Evolutionary conservation across 2,329 filamentous ascomycete genomes (phyloP).

Genomic region (Cladophialophora carrionii): DNA sequence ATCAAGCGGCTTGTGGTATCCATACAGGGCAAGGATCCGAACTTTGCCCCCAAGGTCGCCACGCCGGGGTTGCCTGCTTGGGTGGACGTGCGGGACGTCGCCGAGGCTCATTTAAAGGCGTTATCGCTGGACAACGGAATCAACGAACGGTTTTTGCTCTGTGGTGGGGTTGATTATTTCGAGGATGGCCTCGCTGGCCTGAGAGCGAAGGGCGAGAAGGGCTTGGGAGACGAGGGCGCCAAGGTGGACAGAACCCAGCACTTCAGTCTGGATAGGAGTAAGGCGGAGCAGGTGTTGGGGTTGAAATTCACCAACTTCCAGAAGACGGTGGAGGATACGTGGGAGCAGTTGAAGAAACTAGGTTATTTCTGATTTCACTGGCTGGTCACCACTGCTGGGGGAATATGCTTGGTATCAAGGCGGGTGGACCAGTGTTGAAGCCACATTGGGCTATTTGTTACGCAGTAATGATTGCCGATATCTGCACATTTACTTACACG

Average conservation of each 20-base stretch:
- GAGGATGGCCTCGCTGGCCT: conserved; percentile 28
- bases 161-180: conserved; percentile 25
- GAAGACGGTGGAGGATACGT: conserved; percentile 26
- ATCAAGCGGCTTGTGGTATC: conserved; percentile 14
- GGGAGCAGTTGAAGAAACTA: conserved; percentile 23
- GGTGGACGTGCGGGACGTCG: conserved; percentile 33
- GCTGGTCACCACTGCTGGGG: not conserved
- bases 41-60: conserved; percentile 19
- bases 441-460: not conserved
- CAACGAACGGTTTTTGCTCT: conserved; percentile 28
- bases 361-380: conserved; percentile 9
- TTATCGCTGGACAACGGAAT: conserved; percentile 23
- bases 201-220: conserved; percentile 23
- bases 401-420: not conserved
- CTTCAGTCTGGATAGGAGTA: conserved; percentile 20
- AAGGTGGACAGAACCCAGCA: conserved; percentile 15
- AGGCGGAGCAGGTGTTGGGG: conserved; percentile 23
- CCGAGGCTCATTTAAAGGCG: conserved; percentile 27
- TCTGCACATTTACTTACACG: not conserved
- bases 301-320: conserved; percentile 23
- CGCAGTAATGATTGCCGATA: not conserved
- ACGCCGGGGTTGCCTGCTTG: conserved; percentile 29
- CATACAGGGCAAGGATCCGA: conserved; percentile 17
- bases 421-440: not conserved
- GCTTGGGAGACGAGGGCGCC: conserved; percentile 22